These are phyloP conservation scores for Exophiala oligosperma DNA, from an alignment of 2,329 filamentous ascomycete genomes.

Conservation along the genomic window DNA sequence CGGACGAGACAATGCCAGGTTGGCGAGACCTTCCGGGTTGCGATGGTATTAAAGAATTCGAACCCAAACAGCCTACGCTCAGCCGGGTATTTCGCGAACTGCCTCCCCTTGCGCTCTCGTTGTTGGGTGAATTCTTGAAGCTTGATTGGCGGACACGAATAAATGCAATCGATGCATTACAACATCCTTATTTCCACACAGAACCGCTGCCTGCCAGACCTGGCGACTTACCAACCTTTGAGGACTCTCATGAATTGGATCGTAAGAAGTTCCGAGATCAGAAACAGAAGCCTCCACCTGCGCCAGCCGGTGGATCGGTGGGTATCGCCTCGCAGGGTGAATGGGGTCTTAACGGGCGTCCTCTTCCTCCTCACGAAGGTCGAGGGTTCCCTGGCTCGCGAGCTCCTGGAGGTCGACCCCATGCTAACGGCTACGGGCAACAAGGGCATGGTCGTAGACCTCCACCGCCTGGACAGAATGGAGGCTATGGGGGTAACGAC, in stretches of 20 bases:
- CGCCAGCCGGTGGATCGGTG: constrained; percentile 86
- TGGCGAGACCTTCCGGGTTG: constrained; percentile 82
- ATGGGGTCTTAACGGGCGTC: constrained; percentile 47
- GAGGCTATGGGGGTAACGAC: constrained; percentile 20
- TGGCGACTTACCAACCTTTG: constrained; percentile 84
- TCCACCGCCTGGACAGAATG: constrained; percentile 18
- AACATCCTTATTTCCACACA: constrained; percentile 87
- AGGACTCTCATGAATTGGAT: constrained; percentile 96
- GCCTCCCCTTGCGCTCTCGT: constrained; percentile 70
- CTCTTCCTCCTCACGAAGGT: constrained; percentile 35
- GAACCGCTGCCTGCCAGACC: constrained; percentile 76
- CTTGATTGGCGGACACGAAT: constrained; percentile 87
- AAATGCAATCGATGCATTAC: constrained; percentile 89
- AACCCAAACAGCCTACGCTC: constrained; percentile 64
- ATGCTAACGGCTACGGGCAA: constrained; percentile 28
- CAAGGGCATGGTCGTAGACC: constrained; percentile 11
- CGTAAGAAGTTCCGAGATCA: constrained; percentile 85
- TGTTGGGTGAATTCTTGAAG: constrained; percentile 78
- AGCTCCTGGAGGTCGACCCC: constrained; percentile 36
- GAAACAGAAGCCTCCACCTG: constrained; percentile 80
- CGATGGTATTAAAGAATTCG: constrained; percentile 68
- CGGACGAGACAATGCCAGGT: constrained; percentile 86
- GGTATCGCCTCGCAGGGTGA: constrained; percentile 67
- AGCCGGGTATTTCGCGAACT: constrained; percentile 72
- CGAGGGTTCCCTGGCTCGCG: constrained; percentile 35